phyloP scores from a whole-genome alignment of 305 asterid species.

The Fraxinus baroniana region DNA sequence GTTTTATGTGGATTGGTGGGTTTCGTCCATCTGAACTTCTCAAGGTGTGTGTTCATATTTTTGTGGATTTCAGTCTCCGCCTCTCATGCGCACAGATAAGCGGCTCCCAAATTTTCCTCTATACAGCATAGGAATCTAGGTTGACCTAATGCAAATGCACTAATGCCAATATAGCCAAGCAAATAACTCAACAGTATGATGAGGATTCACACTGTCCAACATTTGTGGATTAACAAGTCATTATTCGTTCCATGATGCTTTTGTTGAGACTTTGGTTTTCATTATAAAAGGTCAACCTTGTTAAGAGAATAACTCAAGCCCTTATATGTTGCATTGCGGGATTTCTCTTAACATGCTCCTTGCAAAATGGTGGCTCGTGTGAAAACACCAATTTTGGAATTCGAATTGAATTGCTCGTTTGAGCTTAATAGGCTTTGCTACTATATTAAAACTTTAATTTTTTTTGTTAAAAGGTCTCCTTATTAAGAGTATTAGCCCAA shows the following conservation, averaged over 20 bases:
- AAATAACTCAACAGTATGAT: not conserved
- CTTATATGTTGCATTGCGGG: not conserved
- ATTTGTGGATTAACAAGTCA: not conserved
- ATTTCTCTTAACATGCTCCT: not conserved
- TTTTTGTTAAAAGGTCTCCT: not conserved
- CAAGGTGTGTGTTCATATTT: constrained; percentile 39
- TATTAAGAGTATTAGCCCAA: not conserved
- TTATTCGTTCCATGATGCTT: not conserved
- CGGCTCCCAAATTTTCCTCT: not conserved
- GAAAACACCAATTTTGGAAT: not conserved
- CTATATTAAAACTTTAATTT: not conserved
- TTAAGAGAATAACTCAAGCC: not conserved
- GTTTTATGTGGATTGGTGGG: constrained; percentile 85
- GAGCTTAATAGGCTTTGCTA: not conserved
- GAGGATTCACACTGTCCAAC: not conserved
- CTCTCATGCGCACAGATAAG: not conserved
- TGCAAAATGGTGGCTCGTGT: not conserved
- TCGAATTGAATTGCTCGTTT: not conserved
- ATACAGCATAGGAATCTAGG: not conserved
- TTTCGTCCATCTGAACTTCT: constrained; percentile 79
- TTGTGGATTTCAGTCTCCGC: not conserved
- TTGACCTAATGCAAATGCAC: not conserved
- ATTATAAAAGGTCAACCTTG: not conserved
- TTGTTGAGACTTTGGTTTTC: not conserved
- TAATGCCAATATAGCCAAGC: not conserved